Base-by-base conservation (phyloP, 148 eudicot genomes). In the Diospyros lotus region DNA sequence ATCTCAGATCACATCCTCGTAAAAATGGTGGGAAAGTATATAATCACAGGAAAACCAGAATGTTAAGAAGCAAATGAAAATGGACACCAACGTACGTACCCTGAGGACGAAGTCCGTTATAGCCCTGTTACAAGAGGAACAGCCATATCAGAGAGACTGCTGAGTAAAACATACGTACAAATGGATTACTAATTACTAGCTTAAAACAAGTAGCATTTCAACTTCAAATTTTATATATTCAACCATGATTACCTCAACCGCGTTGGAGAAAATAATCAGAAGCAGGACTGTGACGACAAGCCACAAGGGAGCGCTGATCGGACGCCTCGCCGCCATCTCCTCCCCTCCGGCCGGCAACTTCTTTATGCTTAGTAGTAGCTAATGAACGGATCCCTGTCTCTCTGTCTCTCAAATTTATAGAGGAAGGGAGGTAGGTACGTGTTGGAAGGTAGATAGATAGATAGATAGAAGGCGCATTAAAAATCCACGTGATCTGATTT, bases 261-360 rank as follows among this genome's bases (percentile, higher is more conserved):
- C 76, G 63, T 50, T 4, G 69, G 61, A 73, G 69, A 73, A 73
- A 3, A 60, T 63, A 39, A 73, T 73, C 69, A 50, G 5, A 38
- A 73, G 60, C 1, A 73, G 60, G 2, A 73, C 28, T 10, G 69
- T 15, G 53, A n/a, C 3, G 53, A n/a, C 3, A 52, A 73, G 59
- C 59, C 63, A 14, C 40, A 73, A 63, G 48, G 41, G 50, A 51
- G 40, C 8, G 68, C 18, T 39, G 60, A 2, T 15, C n/a, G 69
- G 52, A 66, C 9, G 18, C 51, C 58, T 62, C 4, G 67, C 76
- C 4, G 67, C 76, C 76, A 73, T 73, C 45, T 63, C 45, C 9
- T 38, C 51, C 50, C 3, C 38, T 50, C 14, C 46, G 13, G 3
- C 39, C 8, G 13, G 28, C 28, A 28, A 28, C 28, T 28, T 0